These are phyloP conservation scores for Erysimum cheiranthoides DNA, from an alignment of 345 rosid species.

Conservation along the genomic window DNA sequence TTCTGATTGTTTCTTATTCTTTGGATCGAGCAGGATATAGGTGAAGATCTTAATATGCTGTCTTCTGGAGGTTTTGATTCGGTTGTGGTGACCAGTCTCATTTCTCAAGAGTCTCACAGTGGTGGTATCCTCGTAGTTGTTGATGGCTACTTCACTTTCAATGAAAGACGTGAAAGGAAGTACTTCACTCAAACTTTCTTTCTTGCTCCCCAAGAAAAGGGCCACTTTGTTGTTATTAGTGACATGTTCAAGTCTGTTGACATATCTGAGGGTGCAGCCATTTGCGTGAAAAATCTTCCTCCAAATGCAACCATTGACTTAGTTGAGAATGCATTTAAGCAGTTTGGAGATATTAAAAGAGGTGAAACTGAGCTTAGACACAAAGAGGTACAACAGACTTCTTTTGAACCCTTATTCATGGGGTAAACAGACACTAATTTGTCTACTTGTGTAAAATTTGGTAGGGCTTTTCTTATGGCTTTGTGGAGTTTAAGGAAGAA, in stretches of 20 bases:
- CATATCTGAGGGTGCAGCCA: slow-evolving; percentile 12
- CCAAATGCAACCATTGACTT: slow-evolving; percentile 52
- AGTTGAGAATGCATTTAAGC: slow-evolving; percentile 68
- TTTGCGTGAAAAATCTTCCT: slow-evolving; percentile 70
- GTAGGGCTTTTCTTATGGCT: slow-evolving; percentile 76
- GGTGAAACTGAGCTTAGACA: slow-evolving; percentile 60
- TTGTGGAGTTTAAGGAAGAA: slow-evolving; percentile 75
- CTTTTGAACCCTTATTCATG: neutral
- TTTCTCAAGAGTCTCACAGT: slow-evolving; percentile 58
- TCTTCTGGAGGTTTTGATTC: slow-evolving; percentile 52
- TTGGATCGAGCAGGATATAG: slow-evolving; percentile 54
- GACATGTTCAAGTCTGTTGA: slow-evolving; percentile 58
- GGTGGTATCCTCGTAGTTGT: slow-evolving; percentile 63
- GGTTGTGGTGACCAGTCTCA: slow-evolving; percentile 54
- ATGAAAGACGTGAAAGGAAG: slow-evolving; percentile 46
- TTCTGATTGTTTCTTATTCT: slow-evolving; percentile 27
- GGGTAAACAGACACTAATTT: slow-evolving; percentile 6
- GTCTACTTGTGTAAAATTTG: neutral
- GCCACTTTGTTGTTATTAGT: slow-evolving; percentile 66
- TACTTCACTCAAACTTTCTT: slow-evolving; percentile 65
- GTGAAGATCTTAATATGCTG: slow-evolving; percentile 58
- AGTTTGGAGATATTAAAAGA: slow-evolving; percentile 69
- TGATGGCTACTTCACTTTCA: slow-evolving; percentile 58
- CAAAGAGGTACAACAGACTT: slow-evolving; percentile 49
- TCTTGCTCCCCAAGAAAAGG: slow-evolving; percentile 70